phyloP scores from a whole-genome alignment of 1,284 basidiomycete genomes.

The Tilletia indica region DNA sequence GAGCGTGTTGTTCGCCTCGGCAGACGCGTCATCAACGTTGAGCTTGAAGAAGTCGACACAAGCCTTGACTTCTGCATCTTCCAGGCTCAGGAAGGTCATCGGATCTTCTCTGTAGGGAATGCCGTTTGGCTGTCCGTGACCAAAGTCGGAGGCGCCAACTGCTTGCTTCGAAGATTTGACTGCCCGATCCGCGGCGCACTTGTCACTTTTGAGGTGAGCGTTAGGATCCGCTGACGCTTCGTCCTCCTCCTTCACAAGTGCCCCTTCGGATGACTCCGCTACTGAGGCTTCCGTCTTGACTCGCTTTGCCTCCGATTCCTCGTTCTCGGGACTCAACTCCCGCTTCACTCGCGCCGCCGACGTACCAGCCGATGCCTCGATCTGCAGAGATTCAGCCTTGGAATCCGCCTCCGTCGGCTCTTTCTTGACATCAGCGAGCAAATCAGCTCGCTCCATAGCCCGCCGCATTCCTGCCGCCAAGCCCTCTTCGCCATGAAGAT shows the following conservation, averaged over 20 bases:
- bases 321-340: conserved; percentile 19
- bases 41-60: conserved; percentile 73
- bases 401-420: not conserved
- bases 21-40: conserved; percentile 56
- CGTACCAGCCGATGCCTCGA: conserved; percentile 25
- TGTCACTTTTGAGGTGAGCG: conserved; percentile 38
- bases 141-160: conserved; percentile 20
- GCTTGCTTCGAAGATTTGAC: conserved; percentile 32
- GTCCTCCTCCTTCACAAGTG: not conserved
- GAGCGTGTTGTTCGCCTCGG: not conserved
- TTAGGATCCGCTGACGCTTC: conserved; percentile 5
- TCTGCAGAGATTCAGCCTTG: not conserved
- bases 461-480: conserved; percentile 49
- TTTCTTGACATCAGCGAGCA: conserved; percentile 14
- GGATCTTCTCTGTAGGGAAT: conserved; percentile 53
- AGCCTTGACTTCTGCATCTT: conserved; percentile 39
- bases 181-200: conserved; percentile 39
- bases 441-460: conserved; percentile 36
- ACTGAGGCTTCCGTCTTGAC: not conserved
- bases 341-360: conserved; percentile 17
- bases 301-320: not conserved
- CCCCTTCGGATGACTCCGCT: not conserved
- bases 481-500: conserved; percentile 24
- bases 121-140: conserved; percentile 39
- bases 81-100: conserved; percentile 40